Evolutionary conservation across 441 rosid species (phyloP).

Genomic region (Syzygium malaccense): DNA sequence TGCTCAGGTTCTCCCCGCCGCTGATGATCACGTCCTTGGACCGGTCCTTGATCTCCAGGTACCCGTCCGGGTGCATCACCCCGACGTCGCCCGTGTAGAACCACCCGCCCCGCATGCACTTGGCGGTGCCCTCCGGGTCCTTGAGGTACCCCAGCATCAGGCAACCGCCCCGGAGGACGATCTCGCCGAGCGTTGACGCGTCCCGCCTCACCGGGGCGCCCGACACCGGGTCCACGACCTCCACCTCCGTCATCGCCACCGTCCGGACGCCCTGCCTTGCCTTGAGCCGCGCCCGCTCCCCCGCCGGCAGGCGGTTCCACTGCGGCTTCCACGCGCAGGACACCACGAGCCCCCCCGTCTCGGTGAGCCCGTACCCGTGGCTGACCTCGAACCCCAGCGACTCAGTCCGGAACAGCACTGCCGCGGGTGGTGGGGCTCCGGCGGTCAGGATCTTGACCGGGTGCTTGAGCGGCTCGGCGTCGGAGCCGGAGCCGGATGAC

Average conservation of each 20-base stretch:
- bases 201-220: slow-evolving; percentile 48
- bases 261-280: slow-evolving; percentile 23
- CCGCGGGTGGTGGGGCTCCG: slow-evolving; percentile 83
- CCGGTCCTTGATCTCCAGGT: slow-evolving; percentile 67
- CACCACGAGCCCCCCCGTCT: slow-evolving; percentile 44
- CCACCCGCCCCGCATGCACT: slow-evolving; percentile 49
- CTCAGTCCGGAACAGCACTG: slow-evolving; percentile 54
- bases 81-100: slow-evolving; percentile 75
- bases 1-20: slow-evolving; percentile 79
- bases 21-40: slow-evolving; percentile 81
- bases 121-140: slow-evolving; percentile 43
- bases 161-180: slow-evolving; percentile 58
- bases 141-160: slow-evolving; percentile 72
- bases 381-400: slow-evolving; percentile 60
- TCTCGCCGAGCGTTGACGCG: slow-evolving; percentile 50
- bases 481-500: slow-evolving; percentile 19
- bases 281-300: slow-evolving; percentile 55
- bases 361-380: slow-evolving; percentile 74
- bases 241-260: slow-evolving; percentile 28
- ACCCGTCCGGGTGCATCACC: slow-evolving; percentile 72
- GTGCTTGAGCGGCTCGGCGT: slow-evolving; percentile 15
- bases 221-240: slow-evolving; percentile 40
- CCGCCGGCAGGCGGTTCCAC: slow-evolving; percentile 59
- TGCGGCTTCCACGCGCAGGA: slow-evolving; percentile 71
- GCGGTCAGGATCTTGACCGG: slow-evolving; percentile 56